A percentile compares a stretch with the other conserved stretches of the same genome.
Conservation (phyloP, 805 yeast species). For the Nakazawaea anatomiae region DNA sequence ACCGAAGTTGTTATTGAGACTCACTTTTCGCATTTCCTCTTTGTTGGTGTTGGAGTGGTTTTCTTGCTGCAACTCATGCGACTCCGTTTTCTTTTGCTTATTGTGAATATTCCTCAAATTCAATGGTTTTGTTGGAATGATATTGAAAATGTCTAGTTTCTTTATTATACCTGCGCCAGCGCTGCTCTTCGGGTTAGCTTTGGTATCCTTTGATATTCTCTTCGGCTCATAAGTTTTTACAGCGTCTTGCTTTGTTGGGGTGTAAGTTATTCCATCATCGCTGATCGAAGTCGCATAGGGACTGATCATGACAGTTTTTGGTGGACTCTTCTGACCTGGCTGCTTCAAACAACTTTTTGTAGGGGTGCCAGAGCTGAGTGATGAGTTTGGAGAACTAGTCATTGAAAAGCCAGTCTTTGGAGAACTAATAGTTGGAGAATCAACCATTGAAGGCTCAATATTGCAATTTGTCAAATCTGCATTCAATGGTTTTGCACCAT, state of each 20-base stretch:
- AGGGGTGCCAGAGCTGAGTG: background rate
- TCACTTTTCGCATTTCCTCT: no score
- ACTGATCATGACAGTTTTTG: background rate
- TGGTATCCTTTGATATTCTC: background rate
- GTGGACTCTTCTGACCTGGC: background rate
- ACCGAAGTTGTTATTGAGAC: no score
- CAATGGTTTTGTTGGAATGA: background rate
- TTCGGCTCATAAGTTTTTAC: background rate
- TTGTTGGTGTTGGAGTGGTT: no score
- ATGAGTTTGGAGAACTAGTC: background rate
- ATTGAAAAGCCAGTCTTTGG: background rate
- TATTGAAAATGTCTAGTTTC: background rate
- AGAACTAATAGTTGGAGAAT: no score
- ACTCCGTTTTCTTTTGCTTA: no score
- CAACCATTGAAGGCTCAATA: background rate
- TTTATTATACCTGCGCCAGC: background rate
- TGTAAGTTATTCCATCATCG: background rate
- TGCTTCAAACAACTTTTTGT: background rate
- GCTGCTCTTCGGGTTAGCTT: background rate
- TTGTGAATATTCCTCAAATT: background rate
- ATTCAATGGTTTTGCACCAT: background rate
- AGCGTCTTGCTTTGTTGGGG: background rate
- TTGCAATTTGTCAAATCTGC: constrained; percentile 3
- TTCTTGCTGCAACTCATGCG: no score
- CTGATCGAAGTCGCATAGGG: background rate